Evolutionary conservation across 1,284 basidiomycete genomes (phyloP), one percentile per base, ranked within the genome.

Genomic region (Austropuccinia psidii): DNA sequence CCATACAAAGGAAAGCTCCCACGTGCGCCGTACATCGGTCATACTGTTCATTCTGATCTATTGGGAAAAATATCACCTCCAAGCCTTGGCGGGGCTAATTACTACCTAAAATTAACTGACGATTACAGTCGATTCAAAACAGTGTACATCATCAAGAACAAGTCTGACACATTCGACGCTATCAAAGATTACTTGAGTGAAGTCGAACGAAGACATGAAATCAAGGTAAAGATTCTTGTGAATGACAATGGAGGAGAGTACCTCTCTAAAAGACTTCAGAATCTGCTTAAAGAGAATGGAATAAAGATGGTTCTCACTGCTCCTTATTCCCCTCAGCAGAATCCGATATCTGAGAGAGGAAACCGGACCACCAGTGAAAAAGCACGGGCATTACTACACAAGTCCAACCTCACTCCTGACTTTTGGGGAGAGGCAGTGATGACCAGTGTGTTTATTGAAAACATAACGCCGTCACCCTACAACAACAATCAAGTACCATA

Each of bases 241-340:
- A 31, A 41, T 19, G 68, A 70, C 39, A 69, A 69, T 21, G 61
- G 61, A 4, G 8, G 39, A 24, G 61, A 64, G n/a, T 64, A 24
- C 19, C 29, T 60, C 7, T 58, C 47, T n/a, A 43, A 50, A 0
- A 21, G 15, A 2, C 45, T 70, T 17, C 8, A 27, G 13, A 35
- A 52, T 4, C 33, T 72, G 1, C 61, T 43, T 41, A 7, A 49
- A 15, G n/a, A 43, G 4, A 52, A 52, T 9, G 50, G 50, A 11
- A 24, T 52, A 11, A 9, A 11, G 50, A 24, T 52, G 13, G 17
- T n/a, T n/a, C 9, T 52, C 8, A 11, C 29, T 19, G 54, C 54
- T 29, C 54, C 54, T 7, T 57, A 57, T 31, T 29, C 54, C 5
- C 54, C 29, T 21, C 54, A 57, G 19, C 54, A 57, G 7, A 57